Base-by-base conservation (phyloP, 257 asterid species). In the Solanum megistacrolobum region DNA sequence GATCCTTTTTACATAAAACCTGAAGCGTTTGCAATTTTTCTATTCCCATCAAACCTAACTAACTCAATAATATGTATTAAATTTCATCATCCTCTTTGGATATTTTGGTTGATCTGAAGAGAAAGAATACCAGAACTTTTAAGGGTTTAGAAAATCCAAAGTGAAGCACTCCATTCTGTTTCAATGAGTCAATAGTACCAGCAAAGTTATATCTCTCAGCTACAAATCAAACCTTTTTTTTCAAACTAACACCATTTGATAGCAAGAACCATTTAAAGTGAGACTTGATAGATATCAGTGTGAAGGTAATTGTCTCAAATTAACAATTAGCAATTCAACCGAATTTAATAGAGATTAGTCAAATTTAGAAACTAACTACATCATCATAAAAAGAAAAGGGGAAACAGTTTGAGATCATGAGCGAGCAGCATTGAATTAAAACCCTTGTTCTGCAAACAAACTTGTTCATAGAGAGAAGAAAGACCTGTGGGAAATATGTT, bases 401-500 rank as follows among this genome's bases (percentile, higher is more conserved):
- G 18, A 25, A 66, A 66, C 20, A 9, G 29, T 32, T 72, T 46
- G 55, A 46, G 55, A 46, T 46, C 55, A 46, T 46, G 52, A 43
- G 52, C 18, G 16, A 13, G 58, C 55, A 46, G 5, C 55, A 46
- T 14, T 48, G 8, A 8, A 18, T 48, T 48, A 52, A 52, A 52
- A 52, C 62, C 62, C 9, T 52, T 52, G 9, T 16, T 52, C 21
- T 14, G 8, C 60, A 48, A 48, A 48, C 58, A 48, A 14, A 13
- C 21, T 48, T 46, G 58, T 46, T 46, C 20, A 46, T 46, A 13
- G 20, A 48, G 9, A 52, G 23, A 52, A 16, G 5, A 16, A 38
- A 78, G 65, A 96, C 99, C 98, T 89, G 98, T 94, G 68, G 99
- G 98, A 87, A 96, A 96, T 98, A 94, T 96, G 93, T 95, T 96